Evolutionary conservation across 2,329 filamentous ascomycete species (phyloP), one percentile per base, ranked within the genome.

Genomic region (Lecanicillium sp.): DNA sequence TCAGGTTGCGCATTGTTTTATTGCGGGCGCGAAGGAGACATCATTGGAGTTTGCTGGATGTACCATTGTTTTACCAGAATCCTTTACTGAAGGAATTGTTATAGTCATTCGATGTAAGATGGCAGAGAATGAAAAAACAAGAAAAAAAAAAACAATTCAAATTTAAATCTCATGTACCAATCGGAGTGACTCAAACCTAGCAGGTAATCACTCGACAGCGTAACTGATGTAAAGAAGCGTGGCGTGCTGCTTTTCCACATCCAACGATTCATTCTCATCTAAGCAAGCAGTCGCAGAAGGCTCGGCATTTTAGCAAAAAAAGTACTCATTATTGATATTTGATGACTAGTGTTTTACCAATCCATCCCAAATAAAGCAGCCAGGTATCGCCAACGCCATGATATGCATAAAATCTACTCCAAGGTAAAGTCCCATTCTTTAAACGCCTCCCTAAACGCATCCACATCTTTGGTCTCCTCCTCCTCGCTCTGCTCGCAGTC

Each of bases 371-470:
- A 27, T 24, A 26, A 27, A 24, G 9, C 10, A 15, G 12, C 12
- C 9, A 40, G 26, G 20, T 11, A 19, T 10, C 15, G 20, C 8
- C 19, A 27, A n/a, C n/a, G n/a, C 40, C 38, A 17, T 8, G n/a
- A 26, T 5, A 21, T 30, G 17, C 33, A 17, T 36, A 19, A 29
- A 15, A 11, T 32, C 52, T 52, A 57, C 42, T 58, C 43, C 39
- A 71, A 52, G 12, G 87, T 86, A 64, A 96, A 96, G 65, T 98
- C 91, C 77, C 87, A 96, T 26, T 79, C 73, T 66, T 87, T 83
- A 61, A 95, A 98, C 1, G 84, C 84, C 56, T 78, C 74, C 58
- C 91, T 90, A 66, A 97, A 94, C 9, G 77, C 79, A 46, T 81
- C 78, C 2, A 85, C 87, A 63, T 97, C 90, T 37, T 74, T 73